Evolutionary conservation across 2,329 filamentous ascomycete species (phyloP).

Genomic region (Hortaea werneckii): DNA sequence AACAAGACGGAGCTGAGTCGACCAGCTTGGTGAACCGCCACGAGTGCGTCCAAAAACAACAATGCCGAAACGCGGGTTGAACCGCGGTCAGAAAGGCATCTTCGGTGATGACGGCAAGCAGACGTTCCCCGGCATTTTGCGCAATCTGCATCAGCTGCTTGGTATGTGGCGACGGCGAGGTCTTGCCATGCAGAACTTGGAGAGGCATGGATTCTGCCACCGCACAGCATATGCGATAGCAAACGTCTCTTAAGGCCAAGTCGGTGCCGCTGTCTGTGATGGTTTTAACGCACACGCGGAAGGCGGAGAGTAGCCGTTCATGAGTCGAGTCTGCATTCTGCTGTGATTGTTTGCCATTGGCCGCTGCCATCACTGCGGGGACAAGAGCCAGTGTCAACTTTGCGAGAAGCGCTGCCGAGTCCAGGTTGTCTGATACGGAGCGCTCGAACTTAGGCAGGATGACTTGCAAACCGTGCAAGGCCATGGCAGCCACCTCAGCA

Average conservation of each 20-base stretch:
- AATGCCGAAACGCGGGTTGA: conserved; percentile 77
- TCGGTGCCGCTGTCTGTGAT: conserved; percentile 64
- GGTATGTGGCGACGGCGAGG: conserved; percentile 10
- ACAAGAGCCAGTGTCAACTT: conserved; percentile 64
- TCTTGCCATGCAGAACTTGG: conserved; percentile 4
- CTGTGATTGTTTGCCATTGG: conserved; percentile 50
- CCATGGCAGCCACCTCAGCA: conserved; percentile 70
- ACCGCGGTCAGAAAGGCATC: conserved; percentile 81
- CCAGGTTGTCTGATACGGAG: conserved; percentile 57
- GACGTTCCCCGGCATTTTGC: conserved; percentile 67
- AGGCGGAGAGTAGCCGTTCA: conserved; percentile 83
- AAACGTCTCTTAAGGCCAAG: conserved; percentile 64
- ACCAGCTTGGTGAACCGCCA: conserved; percentile 56
- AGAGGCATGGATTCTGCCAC: conserved; percentile 12
- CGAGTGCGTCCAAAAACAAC: conserved; percentile 68
- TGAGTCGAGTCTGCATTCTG: conserved; percentile 37
- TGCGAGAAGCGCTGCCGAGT: conserved; percentile 65
- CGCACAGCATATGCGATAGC: conserved; percentile 79
- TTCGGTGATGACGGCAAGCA: conserved; percentile 82
- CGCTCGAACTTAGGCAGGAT: conserved; percentile 79
- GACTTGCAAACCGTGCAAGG: conserved; percentile 76
- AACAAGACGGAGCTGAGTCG: conserved; percentile 67
- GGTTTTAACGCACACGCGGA: conserved; percentile 74
- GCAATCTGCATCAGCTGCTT: conserved; percentile 50
- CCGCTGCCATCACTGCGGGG: conserved; percentile 45